A percentile compares a stretch with the other conserved stretches of the same genome.
phyloP scores from a whole-genome alignment of 768 basidiomycete species.

The Calocera viscosa region DNA sequence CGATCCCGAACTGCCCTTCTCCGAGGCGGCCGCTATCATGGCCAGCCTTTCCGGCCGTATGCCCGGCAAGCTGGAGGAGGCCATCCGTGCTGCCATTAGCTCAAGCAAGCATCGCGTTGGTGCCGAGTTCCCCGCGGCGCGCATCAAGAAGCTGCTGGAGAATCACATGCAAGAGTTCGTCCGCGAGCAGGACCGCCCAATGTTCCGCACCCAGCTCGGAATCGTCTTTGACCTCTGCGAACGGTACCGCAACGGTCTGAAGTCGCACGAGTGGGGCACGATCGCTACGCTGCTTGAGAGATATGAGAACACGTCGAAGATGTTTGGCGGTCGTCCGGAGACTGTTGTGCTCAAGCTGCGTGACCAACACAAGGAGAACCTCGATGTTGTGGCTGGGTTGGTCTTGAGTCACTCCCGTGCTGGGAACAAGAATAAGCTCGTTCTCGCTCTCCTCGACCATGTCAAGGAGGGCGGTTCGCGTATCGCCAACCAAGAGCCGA shows the following conservation, averaged over 20 bases:
- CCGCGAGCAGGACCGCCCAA: conserved; percentile 62
- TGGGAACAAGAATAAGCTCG: conserved; percentile 78
- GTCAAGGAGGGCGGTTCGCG: conserved; percentile 70
- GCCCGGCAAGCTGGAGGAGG: conserved; percentile 80
- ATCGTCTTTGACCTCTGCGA: conserved; percentile 65
- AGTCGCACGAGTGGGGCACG: conserved; percentile 69
- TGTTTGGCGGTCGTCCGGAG: conserved; percentile 91
- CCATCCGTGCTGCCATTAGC: conserved; percentile 66
- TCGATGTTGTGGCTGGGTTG: conserved; percentile 73
- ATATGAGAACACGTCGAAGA: conserved; percentile 76
- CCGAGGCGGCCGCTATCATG: conserved; percentile 70
- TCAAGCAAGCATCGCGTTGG: conserved; percentile 54
- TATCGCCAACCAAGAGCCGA: conserved; percentile 60
- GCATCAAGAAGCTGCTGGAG: conserved; percentile 76
- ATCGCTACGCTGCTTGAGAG: conserved; percentile 64
- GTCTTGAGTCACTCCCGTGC: conserved; percentile 95
- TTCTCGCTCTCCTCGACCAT: conserved; percentile 75
- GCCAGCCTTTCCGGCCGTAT: conserved; percentile 86
- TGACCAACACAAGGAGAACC: conserved; percentile 83
- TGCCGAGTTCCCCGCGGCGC: conserved; percentile 79
- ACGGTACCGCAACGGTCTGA: conserved; percentile 67
- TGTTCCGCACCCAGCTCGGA: conserved; percentile 61
- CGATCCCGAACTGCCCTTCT: conserved; percentile 77
- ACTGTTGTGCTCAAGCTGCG: conserved; percentile 79
- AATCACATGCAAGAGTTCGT: conserved; percentile 72